These are phyloP conservation scores for Aureobasidium namibiae DNA, from an alignment of 2,329 filamentous ascomycete species.

Conservation along the genomic window DNA sequence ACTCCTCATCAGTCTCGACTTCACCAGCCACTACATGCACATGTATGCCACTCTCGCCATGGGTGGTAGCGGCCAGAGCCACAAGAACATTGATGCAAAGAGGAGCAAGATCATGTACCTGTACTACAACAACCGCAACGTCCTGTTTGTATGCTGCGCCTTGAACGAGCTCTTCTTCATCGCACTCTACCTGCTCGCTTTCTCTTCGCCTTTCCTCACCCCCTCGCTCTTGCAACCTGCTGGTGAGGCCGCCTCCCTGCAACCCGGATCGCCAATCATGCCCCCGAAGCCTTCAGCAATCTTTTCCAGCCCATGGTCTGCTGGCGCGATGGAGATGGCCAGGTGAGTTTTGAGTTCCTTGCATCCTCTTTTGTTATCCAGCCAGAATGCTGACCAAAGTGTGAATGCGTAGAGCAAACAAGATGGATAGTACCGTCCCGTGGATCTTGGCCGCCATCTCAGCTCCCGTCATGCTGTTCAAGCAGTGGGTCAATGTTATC, in stretches of 20 bases:
- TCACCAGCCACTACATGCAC: conserved; percentile 97
- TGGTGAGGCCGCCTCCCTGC: conserved; percentile 38
- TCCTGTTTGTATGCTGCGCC: conserved; percentile 83
- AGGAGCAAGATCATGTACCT: conserved; percentile 84
- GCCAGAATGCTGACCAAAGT: not conserved
- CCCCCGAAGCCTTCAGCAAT: conserved; percentile 61
- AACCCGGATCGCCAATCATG: conserved; percentile 58
- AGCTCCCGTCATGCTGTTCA: conserved; percentile 78
- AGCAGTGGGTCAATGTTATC: conserved; percentile 90
- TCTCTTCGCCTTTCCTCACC: conserved; percentile 82
- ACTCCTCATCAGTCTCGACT: conserved; percentile 80
- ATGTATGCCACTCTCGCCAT: conserved; percentile 95
- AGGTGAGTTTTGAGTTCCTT: conserved; percentile 35
- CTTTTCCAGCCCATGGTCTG: conserved; percentile 84
- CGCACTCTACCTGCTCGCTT: conserved; percentile 92
- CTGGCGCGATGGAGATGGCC: conserved; percentile 84
- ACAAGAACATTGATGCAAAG: conserved; percentile 88
- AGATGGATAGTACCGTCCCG: conserved; percentile 54
- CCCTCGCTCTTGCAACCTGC: conserved; percentile 63
- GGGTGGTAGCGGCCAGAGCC: conserved; percentile 69
- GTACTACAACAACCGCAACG: conserved; percentile 95
- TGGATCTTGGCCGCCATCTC: conserved; percentile 77
- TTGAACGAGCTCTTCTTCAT: conserved; percentile 98
- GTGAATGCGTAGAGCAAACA: conserved; percentile 58
- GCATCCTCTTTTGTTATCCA: not conserved